Percentiles rank a stretch among this genome's conserved stretches.
phyloP scores from a whole-genome alignment of 495 filamentous ascomycete species.

The Acidomyces sp. region DNA sequence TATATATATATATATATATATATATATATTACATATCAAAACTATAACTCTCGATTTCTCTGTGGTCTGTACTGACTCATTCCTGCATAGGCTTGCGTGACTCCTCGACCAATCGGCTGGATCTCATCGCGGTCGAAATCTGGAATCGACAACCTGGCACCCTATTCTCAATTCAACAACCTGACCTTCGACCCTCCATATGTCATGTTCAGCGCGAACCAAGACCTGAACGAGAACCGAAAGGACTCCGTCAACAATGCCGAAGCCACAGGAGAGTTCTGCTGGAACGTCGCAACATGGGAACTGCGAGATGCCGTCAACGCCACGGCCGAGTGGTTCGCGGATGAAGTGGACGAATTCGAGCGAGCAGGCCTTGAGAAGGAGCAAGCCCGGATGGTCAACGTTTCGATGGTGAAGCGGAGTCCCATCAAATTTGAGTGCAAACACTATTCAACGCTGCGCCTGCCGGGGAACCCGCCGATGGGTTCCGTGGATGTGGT shows the following conservation, averaged over 20 bases:
- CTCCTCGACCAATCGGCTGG: conserved; percentile 32
- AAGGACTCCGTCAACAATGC: conserved; percentile 44
- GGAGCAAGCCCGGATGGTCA: conserved; percentile 28
- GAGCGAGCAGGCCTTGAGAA: conserved; percentile 35
- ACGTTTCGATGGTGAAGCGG: conserved; percentile 38
- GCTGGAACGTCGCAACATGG: conserved; percentile 46
- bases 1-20: no score
- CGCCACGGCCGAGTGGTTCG: conserved; percentile 33
- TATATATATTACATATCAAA: neutral
- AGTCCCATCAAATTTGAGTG: conserved; percentile 47
- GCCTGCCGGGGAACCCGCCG: conserved; percentile 39
- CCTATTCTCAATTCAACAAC: conserved; percentile 48
- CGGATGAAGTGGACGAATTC: conserved; percentile 41
- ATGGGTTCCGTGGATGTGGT: conserved; percentile 43
- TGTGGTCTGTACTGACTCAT: neutral
- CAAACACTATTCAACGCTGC: conserved; percentile 37
- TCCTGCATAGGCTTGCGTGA: conserved; percentile 30
- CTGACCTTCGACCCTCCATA: conserved; percentile 47
- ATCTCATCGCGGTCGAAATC: conserved; percentile 25
- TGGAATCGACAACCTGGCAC: conserved; percentile 38
- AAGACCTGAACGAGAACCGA: conserved; percentile 31
- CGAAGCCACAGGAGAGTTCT: conserved; percentile 40
- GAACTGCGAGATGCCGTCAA: conserved; percentile 41
- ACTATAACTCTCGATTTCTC: conserved; percentile 1
- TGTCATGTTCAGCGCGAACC: conserved; percentile 44